These are phyloP conservation scores for Blastobotrys serpentis DNA, from an alignment of 1,139 yeast genomes.

Conservation along the genomic window DNA sequence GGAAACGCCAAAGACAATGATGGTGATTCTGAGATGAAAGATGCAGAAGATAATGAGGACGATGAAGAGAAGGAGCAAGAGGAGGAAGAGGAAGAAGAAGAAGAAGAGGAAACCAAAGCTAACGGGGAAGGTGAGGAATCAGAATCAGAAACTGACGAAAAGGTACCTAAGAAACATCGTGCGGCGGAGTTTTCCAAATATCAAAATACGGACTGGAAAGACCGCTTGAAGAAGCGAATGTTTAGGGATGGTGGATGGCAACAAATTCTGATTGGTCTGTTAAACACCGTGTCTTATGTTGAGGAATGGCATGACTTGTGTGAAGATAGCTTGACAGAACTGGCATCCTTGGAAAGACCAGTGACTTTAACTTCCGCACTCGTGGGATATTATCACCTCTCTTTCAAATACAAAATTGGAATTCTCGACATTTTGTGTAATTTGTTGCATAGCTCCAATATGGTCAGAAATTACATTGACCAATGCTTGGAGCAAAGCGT, in stretches of 20 bases:
- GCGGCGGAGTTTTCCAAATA: constrained; percentile 53
- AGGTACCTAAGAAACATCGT: constrained; percentile 14
- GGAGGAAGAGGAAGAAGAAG: constrained; percentile 26
- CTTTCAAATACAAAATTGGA: constrained; percentile 51
- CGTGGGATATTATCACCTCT: constrained; percentile 52
- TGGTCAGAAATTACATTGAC: constrained; percentile 66
- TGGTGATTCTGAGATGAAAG: constrained; percentile 24
- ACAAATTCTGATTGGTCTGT: constrained; percentile 67
- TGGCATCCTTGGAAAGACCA: constrained; percentile 57
- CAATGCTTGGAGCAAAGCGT: constrained; percentile 65
- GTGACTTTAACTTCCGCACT: constrained; percentile 53
- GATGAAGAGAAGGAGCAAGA: constrained; percentile 26
- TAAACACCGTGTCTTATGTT: constrained; percentile 54
- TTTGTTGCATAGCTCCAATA: constrained; percentile 55
- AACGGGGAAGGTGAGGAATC: constrained; percentile 20
- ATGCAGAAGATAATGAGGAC: constrained; percentile 28
- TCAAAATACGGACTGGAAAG: constrained; percentile 71
- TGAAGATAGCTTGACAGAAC: constrained; percentile 46
- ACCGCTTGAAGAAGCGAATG: constrained; percentile 66
- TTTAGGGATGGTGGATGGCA: constrained; percentile 90
- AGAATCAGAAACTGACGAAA: constrained; percentile 27
- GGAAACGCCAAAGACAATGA: constrained; percentile 7
- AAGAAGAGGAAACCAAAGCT: constrained; percentile 17
- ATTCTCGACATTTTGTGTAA: constrained; percentile 57
- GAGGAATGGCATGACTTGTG: constrained; percentile 53